Base-by-base conservation (phyloP, 139 green algal species). In the Chlamydomonas sp. region DNA sequence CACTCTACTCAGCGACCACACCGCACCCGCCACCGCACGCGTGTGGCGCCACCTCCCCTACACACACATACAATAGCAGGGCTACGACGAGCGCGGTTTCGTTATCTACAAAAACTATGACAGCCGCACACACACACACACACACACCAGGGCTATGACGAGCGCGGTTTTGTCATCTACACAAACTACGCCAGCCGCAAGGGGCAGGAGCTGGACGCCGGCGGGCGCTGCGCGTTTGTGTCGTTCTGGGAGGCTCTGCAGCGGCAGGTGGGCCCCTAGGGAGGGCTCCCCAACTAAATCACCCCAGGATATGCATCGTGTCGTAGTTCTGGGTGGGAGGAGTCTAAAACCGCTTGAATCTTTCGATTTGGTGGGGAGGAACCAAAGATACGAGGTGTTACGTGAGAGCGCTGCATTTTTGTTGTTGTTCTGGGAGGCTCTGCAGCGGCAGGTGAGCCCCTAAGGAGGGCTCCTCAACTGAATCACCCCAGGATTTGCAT, bases 91-190 rank as follows among this genome's bases (percentile, higher is more conserved):
- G 28, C 58, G 79, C 0, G 92, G 92, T 0, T 96, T 97, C 67
- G 77, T 87, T 0, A 97, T 92, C 66, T 96, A 90, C 78, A 96
- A 89, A 30, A 97, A 97, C 77, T 96, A 94, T 78, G 72, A 80
- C 64, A 86, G 78, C 64, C 70, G 74, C 37, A 90, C n/a, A n/a
- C n/a, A n/a, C n/a, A n/a, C n/a, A n/a, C n/a, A n/a, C n/a, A n/a
- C n/a, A n/a, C n/a, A n/a, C n/a, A n/a, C n/a, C n/a, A n/a, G n/a
- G n/a, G 79, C 13, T 84, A 76, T 59, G 79, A 87, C 33, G 65
- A 81, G 28, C 58, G 79, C 0, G 92, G 92, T 0, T 96, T 97
- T 70, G 77, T 87, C 0, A 97, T 92, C 66, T 96, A 90, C 78
- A 96, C 90, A 30, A 97, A 97, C 77, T 96, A 94, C 79, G 72